phyloP scores from a whole-genome alignment of 805 yeast species.

The Yamadazyma insecticola region DNA sequence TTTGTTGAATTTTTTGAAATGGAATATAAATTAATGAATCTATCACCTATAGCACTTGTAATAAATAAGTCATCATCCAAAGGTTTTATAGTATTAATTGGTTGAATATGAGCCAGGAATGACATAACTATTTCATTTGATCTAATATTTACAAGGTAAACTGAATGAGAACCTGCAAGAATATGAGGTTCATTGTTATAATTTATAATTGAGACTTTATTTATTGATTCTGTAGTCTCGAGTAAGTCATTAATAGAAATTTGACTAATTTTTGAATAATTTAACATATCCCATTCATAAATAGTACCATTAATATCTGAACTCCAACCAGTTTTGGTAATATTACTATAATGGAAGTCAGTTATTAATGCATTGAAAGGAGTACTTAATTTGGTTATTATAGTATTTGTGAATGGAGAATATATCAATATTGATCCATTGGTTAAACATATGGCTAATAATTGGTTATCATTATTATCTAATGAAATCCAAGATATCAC shows the following conservation, averaged over 20 bases:
- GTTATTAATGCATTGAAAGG: slow-evolving; percentile 43
- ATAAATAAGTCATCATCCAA: slow-evolving; percentile 46
- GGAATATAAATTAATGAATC: slow-evolving; percentile 73
- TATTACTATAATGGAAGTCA: slow-evolving; percentile 42
- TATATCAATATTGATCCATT: slow-evolving; percentile 62
- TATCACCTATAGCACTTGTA: slow-evolving; percentile 73
- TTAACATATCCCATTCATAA: slow-evolving; percentile 56
- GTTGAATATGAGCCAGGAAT: slow-evolving; percentile 75
- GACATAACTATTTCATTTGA: slow-evolving; percentile 40
- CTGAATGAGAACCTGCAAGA: slow-evolving; percentile 63
- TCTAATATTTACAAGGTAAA: slow-evolving; percentile 46
- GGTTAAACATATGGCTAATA: slow-evolving; percentile 59
- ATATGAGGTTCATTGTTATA: slow-evolving; percentile 38
- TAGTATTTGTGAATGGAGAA: slow-evolving; percentile 60
- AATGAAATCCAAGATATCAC: slow-evolving; percentile 48
- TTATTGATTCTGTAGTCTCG: slow-evolving; percentile 29
- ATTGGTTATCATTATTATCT: slow-evolving; percentile 33
- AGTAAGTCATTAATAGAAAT: slow-evolving; percentile 38
- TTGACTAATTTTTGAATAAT: slow-evolving; percentile 36
- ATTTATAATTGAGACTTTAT: slow-evolving; percentile 24
- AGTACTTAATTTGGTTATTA: slow-evolving; percentile 48
- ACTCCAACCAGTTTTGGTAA: slow-evolving; percentile 49
- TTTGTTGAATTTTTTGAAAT: slow-evolving; percentile 39
- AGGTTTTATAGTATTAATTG: slow-evolving; percentile 48
- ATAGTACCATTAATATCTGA: slow-evolving; percentile 56